Percentiles rank a stretch among this genome's conserved stretches.
These are phyloP conservation scores for Boletus albobrunnescens DNA, from an alignment of 1,284 basidiomycete species.

Conservation along the genomic window DNA sequence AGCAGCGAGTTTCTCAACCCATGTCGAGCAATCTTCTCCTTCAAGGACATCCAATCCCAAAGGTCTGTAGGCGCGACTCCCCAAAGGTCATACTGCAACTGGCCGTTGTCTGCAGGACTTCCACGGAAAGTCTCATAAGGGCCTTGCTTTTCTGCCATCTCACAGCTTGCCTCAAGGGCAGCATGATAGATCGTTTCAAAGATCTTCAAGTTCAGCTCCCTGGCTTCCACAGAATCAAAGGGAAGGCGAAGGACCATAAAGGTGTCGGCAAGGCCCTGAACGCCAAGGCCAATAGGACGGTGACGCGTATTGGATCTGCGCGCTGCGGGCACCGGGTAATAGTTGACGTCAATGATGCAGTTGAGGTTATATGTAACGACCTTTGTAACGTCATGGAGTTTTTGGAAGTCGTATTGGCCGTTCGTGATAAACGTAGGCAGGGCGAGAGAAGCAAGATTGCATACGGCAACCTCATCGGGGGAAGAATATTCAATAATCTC, in stretches of 20 bases:
- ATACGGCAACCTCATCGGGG: slow-evolving; percentile 97
- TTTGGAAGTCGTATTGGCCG: slow-evolving; percentile 86
- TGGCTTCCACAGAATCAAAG: slow-evolving; percentile 89
- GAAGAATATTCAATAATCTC: slow-evolving; percentile 99
- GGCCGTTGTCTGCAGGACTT: slow-evolving; percentile 84
- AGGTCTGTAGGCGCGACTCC: slow-evolving; percentile 87
- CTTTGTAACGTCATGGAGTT: slow-evolving; percentile 92
- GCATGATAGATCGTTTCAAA: slow-evolving; percentile 99
- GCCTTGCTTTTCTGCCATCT: slow-evolving; percentile 81
- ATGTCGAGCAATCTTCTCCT: slow-evolving; percentile 82
- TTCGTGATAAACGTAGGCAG: slow-evolving; percentile 83
- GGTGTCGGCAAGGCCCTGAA: slow-evolving; percentile 96
- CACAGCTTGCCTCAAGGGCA: slow-evolving; percentile 87
- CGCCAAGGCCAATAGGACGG: slow-evolving; percentile 96
- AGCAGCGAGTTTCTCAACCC: slow-evolving; percentile 95
- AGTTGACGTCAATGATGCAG: slow-evolving; percentile 90
- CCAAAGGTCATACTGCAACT: slow-evolving; percentile 96
- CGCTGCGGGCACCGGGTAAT: slow-evolving; percentile 91
- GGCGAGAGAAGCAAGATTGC: slow-evolving; percentile 97
- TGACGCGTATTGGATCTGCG: slow-evolving; percentile 95
- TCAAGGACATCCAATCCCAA: slow-evolving; percentile 93
- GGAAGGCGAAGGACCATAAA: slow-evolving; percentile 98
- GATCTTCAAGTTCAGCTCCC: slow-evolving; percentile 90
- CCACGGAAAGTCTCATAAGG: slow-evolving; percentile 92
- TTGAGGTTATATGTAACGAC: slow-evolving; percentile 93